These are phyloP conservation scores for Yamadazyma akitaensis DNA, from an alignment of 805 yeast genomes.

Conservation along the genomic window DNA sequence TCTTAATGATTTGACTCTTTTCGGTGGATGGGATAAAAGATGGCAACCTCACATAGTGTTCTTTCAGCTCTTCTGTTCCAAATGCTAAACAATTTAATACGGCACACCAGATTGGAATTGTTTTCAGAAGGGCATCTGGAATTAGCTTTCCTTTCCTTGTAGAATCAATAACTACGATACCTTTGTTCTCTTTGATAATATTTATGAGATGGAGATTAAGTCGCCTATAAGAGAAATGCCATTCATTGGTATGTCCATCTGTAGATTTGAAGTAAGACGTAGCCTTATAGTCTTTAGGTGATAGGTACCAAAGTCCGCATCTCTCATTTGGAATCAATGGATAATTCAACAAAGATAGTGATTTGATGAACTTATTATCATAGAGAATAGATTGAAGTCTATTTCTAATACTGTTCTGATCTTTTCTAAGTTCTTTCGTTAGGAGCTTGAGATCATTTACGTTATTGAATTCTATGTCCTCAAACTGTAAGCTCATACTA, in stretches of 20 bases:
- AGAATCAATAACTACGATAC: slow-evolving; percentile 70
- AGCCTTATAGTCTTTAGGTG: slow-evolving; percentile 37
- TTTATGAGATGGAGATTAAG: slow-evolving; percentile 70
- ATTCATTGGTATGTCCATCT: slow-evolving; percentile 81
- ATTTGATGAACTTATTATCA: slow-evolving; percentile 53
- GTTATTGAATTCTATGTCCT: slow-evolving; percentile 18
- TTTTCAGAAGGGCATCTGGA: slow-evolving; percentile 85
- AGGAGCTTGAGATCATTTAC: slow-evolving; percentile 19
- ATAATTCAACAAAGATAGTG: slow-evolving; percentile 13
- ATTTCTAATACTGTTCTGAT: slow-evolving; percentile 50
- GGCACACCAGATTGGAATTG: slow-evolving; percentile 90
- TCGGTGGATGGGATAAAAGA: slow-evolving; percentile 57
- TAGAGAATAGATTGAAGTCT: slow-evolving; percentile 68
- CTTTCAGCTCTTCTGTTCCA: slow-evolving; percentile 20
- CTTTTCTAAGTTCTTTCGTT: slow-evolving; percentile 47
- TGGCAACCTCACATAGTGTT: slow-evolving; percentile 10
- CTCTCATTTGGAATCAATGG: slow-evolving; percentile 74
- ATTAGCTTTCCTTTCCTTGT: slow-evolving; percentile 80
- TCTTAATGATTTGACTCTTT: slow-evolving; percentile 43
- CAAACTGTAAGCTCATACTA: slow-evolving; percentile 16
- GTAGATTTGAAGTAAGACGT: slow-evolving; percentile 83
- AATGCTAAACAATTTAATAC: slow-evolving; percentile 58
- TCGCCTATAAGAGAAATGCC: slow-evolving; percentile 75
- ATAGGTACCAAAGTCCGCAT: slow-evolving; percentile 84
- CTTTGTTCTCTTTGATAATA: slow-evolving; percentile 38